These are phyloP conservation scores for Sequoia sempervirens DNA, from an alignment of 75 land plant genomes.

Conservation along the genomic window DNA sequence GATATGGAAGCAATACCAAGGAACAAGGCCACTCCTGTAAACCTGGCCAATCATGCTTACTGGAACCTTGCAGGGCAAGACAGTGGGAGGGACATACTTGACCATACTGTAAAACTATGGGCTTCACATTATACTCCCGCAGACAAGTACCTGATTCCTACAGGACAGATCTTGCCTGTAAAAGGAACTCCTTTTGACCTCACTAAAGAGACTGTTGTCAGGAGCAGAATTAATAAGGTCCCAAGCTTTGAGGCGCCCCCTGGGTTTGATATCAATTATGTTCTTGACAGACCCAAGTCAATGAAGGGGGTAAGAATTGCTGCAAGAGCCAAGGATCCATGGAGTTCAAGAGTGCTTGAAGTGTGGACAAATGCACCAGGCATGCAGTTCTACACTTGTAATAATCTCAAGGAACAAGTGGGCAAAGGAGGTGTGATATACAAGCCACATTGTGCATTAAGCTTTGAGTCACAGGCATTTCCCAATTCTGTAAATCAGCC, in stretches of 20 bases:
- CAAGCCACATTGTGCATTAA: slow-evolving; percentile 27
- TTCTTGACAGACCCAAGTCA: slow-evolving; percentile 19
- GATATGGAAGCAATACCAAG: slow-evolving; percentile 43
- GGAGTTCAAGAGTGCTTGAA: slow-evolving; percentile 50
- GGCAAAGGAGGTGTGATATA: slow-evolving; percentile 63
- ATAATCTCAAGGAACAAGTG: slow-evolving; percentile 15
- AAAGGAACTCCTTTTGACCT: slow-evolving; percentile 69
- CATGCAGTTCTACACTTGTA: slow-evolving; percentile 66
- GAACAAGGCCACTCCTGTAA: slow-evolving; percentile 65
- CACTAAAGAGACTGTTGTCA: slow-evolving; percentile 21
- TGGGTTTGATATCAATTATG: slow-evolving; percentile 77
- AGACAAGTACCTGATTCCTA: slow-evolving; percentile 57
- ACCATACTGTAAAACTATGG: slow-evolving; percentile 36
- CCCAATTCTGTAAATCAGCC: slow-evolving; percentile 72
- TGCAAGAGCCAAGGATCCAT: slow-evolving; percentile 34
- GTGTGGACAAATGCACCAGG: slow-evolving; percentile 53
- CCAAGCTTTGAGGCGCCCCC: slow-evolving; percentile 6
- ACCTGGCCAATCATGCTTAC: slow-evolving; percentile 64
- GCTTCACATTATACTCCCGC: slow-evolving; percentile 50
- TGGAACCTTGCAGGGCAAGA: slow-evolving; percentile 80
- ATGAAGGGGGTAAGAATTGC: slow-evolving; percentile 26
- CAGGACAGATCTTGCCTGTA: slow-evolving; percentile 48
- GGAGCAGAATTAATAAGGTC: slow-evolving; percentile 29
- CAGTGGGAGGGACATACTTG: slow-evolving; percentile 48
- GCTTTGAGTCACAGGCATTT: slow-evolving; percentile 75